Conservation (phyloP, 2,329 filamentous ascomycete species). For the Boeremia exigua region DNA sequence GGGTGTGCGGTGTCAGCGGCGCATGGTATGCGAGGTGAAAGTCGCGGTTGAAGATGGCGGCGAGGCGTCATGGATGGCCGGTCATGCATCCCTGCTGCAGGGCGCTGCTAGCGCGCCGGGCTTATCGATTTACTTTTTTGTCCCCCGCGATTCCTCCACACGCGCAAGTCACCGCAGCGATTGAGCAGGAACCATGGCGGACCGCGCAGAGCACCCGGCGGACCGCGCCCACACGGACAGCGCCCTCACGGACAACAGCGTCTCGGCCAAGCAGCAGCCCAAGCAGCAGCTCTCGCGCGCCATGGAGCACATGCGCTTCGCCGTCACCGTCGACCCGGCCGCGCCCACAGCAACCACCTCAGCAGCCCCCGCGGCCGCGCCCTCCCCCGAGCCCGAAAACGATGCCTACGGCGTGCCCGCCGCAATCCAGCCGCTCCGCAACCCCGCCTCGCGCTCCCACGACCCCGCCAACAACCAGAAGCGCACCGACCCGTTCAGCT, state of each 20-base stretch:
- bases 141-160: conserved; percentile 7
- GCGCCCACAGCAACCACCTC: not conserved
- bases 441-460: conserved; percentile 67
- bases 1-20: conserved; percentile 18
- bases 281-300: conserved; percentile 57
- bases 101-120: conserved; percentile 1
- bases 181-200: too few relatives aligned
- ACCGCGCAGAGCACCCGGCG: too few relatives aligned
- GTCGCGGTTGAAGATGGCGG: not conserved
- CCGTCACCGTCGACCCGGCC: conserved; percentile 52
- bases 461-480: conserved; percentile 79
- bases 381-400: conserved; percentile 31
- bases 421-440: conserved; percentile 53
- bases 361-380: conserved; percentile 15
- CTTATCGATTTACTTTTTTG: conserved; percentile 13
- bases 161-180: not conserved
- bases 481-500: conserved; percentile 90
- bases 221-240: conserved; percentile 17
- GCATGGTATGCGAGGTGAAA: conserved; percentile 20
- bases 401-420: conserved; percentile 60
- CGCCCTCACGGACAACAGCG: conserved; percentile 36
- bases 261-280: conserved; percentile 40
- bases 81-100: too few relatives aligned
- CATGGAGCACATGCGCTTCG: conserved; percentile 60
- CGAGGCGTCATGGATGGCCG: not conserved